Base-by-base conservation (phyloP, 106 monocot species). In the Narthecium ossifragum region DNA sequence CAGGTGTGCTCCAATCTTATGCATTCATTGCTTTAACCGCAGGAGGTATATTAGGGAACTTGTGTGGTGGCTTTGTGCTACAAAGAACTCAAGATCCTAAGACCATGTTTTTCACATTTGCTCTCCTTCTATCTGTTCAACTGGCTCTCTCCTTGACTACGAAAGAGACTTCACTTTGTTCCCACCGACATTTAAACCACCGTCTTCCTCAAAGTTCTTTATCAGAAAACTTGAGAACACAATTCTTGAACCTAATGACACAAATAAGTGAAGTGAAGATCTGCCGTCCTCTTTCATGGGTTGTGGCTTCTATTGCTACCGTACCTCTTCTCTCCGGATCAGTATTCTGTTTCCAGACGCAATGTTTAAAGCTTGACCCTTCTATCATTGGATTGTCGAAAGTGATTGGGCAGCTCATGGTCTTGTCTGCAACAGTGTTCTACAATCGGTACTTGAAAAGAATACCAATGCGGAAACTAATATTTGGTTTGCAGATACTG, bases 261-360 rank as follows among this genome's bases (percentile, higher is more conserved):
- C 76, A 60, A 6, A 66, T 93, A 23, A 72, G 56, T 8, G 63
- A 88, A 34, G 70, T 70, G 27, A 66, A 26, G 8, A 79, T 93
- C 18, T 60, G 52, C 4, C 59, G 59, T 27, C 85, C 93, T 47
- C 85, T 93, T 45, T 52, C 46, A 8, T 93, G 93, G 88, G 67
- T 82, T 1, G 79, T 80, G 6, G 78, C 70, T 27, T 88, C 93
- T 23, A 68, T 79, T 36, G 79, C 85, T 1, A 34, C 79, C 32
- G 78, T 93, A 46, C 93, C 93, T 29, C 59, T 82, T 48, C 72
- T 93, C n/a, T 85, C 88, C 14, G 93, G 93, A 18, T 62, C 85
- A 8, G 66, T 85, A 49, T 93, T 93, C 50, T 93, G 81, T 50
- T 93, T 76, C 56, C 93, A 93, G 40, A 93, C 85, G 18, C 85